These are phyloP conservation scores for Gastrodia elata DNA, from an alignment of 106 monocot genomes.

Conservation along the genomic window DNA sequence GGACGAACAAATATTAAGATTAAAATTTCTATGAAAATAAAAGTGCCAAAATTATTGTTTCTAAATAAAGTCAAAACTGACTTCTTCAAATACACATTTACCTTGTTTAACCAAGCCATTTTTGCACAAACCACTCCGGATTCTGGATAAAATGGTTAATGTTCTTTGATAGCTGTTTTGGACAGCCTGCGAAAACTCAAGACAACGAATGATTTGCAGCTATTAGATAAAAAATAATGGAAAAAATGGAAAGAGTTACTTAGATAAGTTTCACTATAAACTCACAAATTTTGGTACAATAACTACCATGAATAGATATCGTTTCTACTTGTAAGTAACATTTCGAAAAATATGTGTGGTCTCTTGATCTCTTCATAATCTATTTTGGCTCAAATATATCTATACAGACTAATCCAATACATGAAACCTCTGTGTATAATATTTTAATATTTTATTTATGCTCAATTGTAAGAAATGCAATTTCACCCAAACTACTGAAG, in stretches of 20 bases:
- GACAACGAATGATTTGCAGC: neutral
- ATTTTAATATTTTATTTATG: too few relatives aligned
- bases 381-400: too few relatives aligned
- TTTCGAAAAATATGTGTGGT: neutral
- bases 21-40: too few relatives aligned
- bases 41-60: neutral
- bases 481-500: neutral
- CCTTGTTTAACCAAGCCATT: slow-evolving; percentile 31
- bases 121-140: slow-evolving; percentile 33
- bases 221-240: neutral
- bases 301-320: neutral
- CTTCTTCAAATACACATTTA: slow-evolving; percentile 6
- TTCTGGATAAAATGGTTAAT: slow-evolving; percentile 55
- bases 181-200: slow-evolving; percentile 35
- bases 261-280: neutral
- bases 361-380: too few relatives aligned
- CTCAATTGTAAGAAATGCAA: neutral
- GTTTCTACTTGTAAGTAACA: neutral
- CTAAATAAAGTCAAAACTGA: neutral
- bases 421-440: too few relatives aligned
- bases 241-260: slow-evolving; percentile 2
- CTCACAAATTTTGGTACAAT: neutral
- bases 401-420: too few relatives aligned
- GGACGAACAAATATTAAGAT: too few relatives aligned
- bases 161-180: slow-evolving; percentile 72